phyloP scores from a whole-genome alignment of 371 early-diverging fungal genomes.

The Apophysomyces ossiformis region DNA sequence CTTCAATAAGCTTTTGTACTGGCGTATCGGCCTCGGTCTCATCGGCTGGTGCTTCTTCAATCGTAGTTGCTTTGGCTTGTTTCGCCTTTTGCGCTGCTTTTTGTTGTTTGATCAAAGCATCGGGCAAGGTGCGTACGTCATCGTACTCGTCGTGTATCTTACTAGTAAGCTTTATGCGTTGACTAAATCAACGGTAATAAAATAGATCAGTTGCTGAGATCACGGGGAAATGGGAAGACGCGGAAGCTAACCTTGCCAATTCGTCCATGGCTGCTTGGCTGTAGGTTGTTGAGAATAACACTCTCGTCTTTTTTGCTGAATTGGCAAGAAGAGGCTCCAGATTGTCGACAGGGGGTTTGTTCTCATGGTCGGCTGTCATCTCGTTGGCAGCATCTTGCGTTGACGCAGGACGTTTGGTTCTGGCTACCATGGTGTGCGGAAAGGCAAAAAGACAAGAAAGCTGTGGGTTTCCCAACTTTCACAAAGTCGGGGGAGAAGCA shows the following conservation, averaged over 20 bases:
- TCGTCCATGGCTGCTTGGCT: slow-evolving; percentile 63
- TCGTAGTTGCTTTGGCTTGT: slow-evolving; percentile 36
- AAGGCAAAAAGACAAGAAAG: slow-evolving; percentile 2
- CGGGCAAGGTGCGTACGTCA: slow-evolving; percentile 67
- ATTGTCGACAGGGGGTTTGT: slow-evolving; percentile 15
- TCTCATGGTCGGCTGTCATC: slow-evolving; percentile 7
- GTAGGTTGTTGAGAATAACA: slow-evolving; percentile 59
- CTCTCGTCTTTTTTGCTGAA: slow-evolving; percentile 62
- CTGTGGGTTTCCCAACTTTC: background rate
- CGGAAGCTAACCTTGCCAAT: slow-evolving; percentile 47
- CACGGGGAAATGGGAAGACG: background rate
- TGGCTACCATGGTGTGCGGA: slow-evolving; percentile 28
- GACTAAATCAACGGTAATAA: slow-evolving; percentile 36
- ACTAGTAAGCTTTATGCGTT: slow-evolving; percentile 73
- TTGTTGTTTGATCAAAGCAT: slow-evolving; percentile 60
- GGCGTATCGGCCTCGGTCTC: slow-evolving; percentile 23
- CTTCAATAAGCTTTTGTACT: slow-evolving; percentile 47
- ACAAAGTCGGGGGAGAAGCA: slow-evolving; percentile 7
- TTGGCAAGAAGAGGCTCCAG: slow-evolving; percentile 43
- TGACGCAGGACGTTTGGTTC: slow-evolving; percentile 30
- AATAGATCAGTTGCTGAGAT: too few species aligned
- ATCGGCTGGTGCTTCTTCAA: slow-evolving; percentile 45
- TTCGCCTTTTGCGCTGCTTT: slow-evolving; percentile 56
- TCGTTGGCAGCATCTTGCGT: slow-evolving; percentile 16
- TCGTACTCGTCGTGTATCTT: slow-evolving; percentile 80